Base-by-base conservation (phyloP, 2,329 filamentous ascomycete species). In the Alternaria triticimaculans region DNA sequence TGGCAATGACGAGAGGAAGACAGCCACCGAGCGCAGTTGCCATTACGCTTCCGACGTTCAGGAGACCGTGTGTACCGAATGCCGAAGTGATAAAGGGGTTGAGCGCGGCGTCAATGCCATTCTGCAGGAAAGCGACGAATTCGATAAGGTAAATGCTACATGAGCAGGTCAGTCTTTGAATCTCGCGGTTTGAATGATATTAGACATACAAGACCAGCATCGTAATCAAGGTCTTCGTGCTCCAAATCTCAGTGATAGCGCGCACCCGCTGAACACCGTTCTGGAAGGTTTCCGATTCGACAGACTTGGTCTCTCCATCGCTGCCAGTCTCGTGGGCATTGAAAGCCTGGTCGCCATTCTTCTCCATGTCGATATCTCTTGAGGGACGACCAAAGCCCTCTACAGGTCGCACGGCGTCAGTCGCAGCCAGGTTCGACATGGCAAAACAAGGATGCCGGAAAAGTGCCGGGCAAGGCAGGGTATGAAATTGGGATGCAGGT, bases 81-180 rank as follows among this genome's bases (percentile, higher is more conserved):
- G 58, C 64, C n/a, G 76, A 80, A 3, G 79, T 80, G 61, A 85
- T 82, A 58, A 75, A 82, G 4, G 78, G 73, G 5, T 76, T 76
- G 25, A 82, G 65, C 6, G 80, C 80, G 48, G 76, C 72, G 41
- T 82, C 80, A 49, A 82, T 79, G 54, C 78, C 76, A 58, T 82
- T 76, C 63, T 84, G 78, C 48, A 85, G 71, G 26, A 81, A 84
- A 49, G 86, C 85, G 68, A 84, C 81, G 59, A 86, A 83, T 48
- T 82, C 81, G 65, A 84, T 80, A 3, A 85, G 63, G 65, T 82
- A 85, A 45, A 86, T 79, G 37, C 82, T 84, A 54, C 9, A 55
- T 20, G n/a, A 1, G 12, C 10, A 30, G 7, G 48, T 41, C 9
- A 21, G 28, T 33, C 14, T 55, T 20, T 26, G 51, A 5, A 11